Evolutionary conservation across 2,329 filamentous ascomycete species (phyloP).

Genomic region (Cladosporium phlei): DNA sequence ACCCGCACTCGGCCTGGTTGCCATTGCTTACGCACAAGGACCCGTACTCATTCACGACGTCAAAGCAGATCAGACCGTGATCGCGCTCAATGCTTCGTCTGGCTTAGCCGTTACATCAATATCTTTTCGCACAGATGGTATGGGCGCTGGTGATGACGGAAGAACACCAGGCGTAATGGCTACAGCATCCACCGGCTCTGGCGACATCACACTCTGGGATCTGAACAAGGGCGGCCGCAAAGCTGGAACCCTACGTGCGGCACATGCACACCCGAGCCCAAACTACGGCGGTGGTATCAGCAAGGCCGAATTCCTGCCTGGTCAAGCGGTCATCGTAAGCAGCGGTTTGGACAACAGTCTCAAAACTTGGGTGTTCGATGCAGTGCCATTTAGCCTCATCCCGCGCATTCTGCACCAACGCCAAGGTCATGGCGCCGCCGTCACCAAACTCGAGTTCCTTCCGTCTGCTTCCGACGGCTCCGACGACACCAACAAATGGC

Average conservation of each 20-base stretch:
- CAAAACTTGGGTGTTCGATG: conserved; percentile 95
- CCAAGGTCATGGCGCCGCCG: conserved; percentile 81
- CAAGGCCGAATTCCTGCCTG: conserved; percentile 81
- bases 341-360: conserved; percentile 90
- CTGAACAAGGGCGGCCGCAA: conserved; percentile 83
- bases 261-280: conserved; percentile 73
- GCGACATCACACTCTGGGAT: conserved; percentile 95
- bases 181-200: conserved; percentile 70
- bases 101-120: conserved; percentile 71
- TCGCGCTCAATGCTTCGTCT: conserved; percentile 53
- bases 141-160: conserved; percentile 84
- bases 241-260: conserved; percentile 78
- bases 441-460: conserved; percentile 77
- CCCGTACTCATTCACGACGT: conserved; percentile 77
- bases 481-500: conserved; percentile 86
- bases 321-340: conserved; percentile 84
- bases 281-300: conserved; percentile 74
- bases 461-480: conserved; percentile 85
- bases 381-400: conserved; percentile 79
- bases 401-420: conserved; percentile 80
- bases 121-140: conserved; percentile 82
- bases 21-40: conserved; percentile 80
- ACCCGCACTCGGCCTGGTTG: conserved; percentile 77
- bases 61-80: conserved; percentile 66
- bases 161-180: conserved; percentile 88